Conservation (phyloP, 495 filamentous ascomycete species). For the Articulospora tetracladia region DNA sequence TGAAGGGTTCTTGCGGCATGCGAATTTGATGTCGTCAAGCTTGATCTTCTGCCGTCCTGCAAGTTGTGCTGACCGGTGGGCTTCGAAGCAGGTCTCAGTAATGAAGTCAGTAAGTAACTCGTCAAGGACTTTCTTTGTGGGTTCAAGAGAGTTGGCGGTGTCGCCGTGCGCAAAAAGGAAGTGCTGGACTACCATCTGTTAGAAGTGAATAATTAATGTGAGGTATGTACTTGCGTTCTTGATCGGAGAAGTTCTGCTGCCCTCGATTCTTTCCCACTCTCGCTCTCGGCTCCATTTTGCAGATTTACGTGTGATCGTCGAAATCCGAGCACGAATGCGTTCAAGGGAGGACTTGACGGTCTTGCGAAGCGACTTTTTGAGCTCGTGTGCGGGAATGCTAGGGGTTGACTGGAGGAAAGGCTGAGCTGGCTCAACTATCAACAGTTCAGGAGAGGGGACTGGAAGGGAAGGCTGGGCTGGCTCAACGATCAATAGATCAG, state of each 20-base stretch:
- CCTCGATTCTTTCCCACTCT: slow-evolving; percentile 80
- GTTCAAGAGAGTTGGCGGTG: slow-evolving; percentile 61
- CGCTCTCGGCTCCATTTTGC: slow-evolving; percentile 65
- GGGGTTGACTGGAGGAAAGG: no score
- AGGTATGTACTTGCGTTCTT: slow-evolving; percentile 59
- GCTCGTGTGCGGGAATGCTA: no score
- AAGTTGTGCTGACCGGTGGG: slow-evolving; percentile 74
- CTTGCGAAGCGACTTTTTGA: no score
- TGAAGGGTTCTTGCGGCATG: slow-evolving; percentile 74
- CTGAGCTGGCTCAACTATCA: no score
- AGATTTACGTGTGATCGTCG: background rate
- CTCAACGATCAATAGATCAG: no score
- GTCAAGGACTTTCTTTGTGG: slow-evolving; percentile 83
- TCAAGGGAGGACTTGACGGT: no score
- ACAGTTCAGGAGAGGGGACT: no score
- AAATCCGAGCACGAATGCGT: no score
- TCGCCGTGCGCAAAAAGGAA: slow-evolving; percentile 90
- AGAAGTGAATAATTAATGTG: background rate
- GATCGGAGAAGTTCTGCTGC: slow-evolving; percentile 76
- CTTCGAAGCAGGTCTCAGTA: slow-evolving; percentile 84
- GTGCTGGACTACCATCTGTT: slow-evolving; percentile 54
- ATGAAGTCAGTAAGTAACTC: slow-evolving; percentile 92
- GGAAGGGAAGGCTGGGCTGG: no score
- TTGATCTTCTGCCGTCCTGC: slow-evolving; percentile 91
- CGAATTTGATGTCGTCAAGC: slow-evolving; percentile 95